These are phyloP conservation scores for Scleroderma bovista DNA, from an alignment of 768 basidiomycete species.

Conservation along the genomic window DNA sequence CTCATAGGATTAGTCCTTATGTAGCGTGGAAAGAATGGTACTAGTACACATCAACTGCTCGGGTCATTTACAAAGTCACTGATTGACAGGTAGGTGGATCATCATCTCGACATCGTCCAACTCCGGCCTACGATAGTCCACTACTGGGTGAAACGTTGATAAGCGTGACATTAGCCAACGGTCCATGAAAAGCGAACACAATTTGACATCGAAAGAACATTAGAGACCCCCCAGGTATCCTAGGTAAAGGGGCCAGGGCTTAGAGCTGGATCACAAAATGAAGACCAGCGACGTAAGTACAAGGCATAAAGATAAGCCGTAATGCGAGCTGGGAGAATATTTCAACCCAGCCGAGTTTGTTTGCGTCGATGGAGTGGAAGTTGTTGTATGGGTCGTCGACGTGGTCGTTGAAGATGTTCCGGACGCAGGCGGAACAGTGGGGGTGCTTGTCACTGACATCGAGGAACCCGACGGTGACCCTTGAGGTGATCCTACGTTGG, in stretches of 20 bases:
- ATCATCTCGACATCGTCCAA: background rate
- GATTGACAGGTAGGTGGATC: background rate
- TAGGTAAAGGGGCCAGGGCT: background rate
- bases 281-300: slow-evolving; percentile 12
- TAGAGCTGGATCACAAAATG: background rate
- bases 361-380: slow-evolving; percentile 7
- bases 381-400: background rate
- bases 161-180: background rate
- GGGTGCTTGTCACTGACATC: background rate
- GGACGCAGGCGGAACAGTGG: background rate
- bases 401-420: background rate
- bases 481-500: background rate
- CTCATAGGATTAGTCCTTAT: background rate
- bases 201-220: slow-evolving; percentile 6
- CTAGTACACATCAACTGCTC: background rate
- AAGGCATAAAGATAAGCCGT: slow-evolving; percentile 10
- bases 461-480: background rate
- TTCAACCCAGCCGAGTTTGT: slow-evolving; percentile 24
- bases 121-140: background rate
- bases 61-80: background rate
- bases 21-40: background rate
- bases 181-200: slow-evolving; percentile 14
- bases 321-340: slow-evolving; percentile 7
- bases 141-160: slow-evolving; percentile 1
- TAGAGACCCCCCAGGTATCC: background rate